Conservation (phyloP, 1,139 yeast species). For the Geotrichum fermentans region DNA sequence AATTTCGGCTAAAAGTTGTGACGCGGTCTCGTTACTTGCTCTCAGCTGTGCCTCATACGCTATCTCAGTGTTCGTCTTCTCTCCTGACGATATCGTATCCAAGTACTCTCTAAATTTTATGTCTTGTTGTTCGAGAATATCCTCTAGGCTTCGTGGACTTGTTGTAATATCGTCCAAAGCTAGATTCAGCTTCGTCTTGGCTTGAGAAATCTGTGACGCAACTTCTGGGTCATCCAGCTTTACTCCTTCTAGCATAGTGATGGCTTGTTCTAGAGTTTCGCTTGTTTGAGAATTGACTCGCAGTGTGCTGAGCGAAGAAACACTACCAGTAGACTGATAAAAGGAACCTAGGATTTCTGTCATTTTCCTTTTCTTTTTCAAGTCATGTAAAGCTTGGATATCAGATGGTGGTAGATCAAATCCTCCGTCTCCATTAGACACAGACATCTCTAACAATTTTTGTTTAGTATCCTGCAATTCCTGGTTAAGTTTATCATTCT, state of each 20-base stretch:
- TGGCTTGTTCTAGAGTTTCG: conserved; percentile 5
- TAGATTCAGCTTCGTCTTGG: conserved; percentile 4
- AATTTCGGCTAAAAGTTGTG: conserved; percentile 26
- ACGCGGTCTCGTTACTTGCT: conserved; percentile 27
- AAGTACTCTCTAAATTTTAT: conserved; percentile 11
- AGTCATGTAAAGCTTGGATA: conserved; percentile 10
- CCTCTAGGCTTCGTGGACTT: background rate
- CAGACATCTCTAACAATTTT: conserved; percentile 8
- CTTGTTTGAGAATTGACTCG: background rate
- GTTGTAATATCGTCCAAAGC: conserved; percentile 1
- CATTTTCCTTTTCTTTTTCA: conserved; percentile 23
- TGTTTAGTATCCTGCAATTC: conserved; percentile 27
- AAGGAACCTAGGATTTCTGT: conserved; percentile 22
- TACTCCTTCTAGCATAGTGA: conserved; percentile 8
- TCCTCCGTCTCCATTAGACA: conserved; percentile 2
- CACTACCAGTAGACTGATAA: conserved; percentile 8
- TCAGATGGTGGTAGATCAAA: background rate
- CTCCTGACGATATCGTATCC: conserved; percentile 5
- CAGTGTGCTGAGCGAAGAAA: background rate
- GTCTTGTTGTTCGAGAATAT: conserved; percentile 9
- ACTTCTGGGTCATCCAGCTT: conserved; percentile 1
- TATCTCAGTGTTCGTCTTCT: conserved; percentile 17
- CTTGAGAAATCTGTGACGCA: conserved; percentile 4
- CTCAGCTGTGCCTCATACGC: conserved; percentile 24
- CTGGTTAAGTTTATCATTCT: conserved; percentile 28